A percentile compares a stretch with the other conserved stretches of the same genome.
Conservation (phyloP, 2,329 filamentous ascomycete species). For the Cryphonectria carpinicola region DNA sequence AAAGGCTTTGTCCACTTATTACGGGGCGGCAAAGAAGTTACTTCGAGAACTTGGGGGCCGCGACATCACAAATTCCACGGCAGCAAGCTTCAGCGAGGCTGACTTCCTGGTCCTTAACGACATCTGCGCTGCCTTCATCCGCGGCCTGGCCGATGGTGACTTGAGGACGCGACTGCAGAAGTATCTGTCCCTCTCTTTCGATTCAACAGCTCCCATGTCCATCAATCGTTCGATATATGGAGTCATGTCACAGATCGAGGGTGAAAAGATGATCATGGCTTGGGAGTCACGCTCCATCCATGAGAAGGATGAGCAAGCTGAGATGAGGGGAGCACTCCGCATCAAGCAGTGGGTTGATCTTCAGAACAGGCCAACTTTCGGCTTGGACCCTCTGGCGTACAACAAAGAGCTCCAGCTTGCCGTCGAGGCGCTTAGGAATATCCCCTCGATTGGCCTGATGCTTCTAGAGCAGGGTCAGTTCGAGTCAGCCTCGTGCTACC, state of each 20-base stretch:
- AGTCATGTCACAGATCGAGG: constrained; percentile 58
- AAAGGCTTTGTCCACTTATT: constrained; percentile 51
- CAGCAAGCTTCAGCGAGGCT: constrained; percentile 44
- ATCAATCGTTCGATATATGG: constrained; percentile 55
- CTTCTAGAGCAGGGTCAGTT: constrained; percentile 57
- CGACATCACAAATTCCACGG: constrained; percentile 55
- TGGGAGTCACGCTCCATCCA: constrained; percentile 46
- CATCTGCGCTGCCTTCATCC: constrained; percentile 57
- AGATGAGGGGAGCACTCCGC: constrained; percentile 42
- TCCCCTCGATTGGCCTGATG: constrained; percentile 57
- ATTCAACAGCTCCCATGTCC: constrained; percentile 33
- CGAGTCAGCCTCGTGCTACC: constrained; percentile 57
- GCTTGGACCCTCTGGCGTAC: constrained; percentile 52
- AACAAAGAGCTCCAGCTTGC: constrained; percentile 56
- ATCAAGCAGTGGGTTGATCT: constrained; percentile 52
- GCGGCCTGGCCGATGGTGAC: constrained; percentile 53
- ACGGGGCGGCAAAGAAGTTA: constrained; percentile 52
- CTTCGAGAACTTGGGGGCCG: constrained; percentile 53
- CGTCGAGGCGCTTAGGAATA: constrained; percentile 53
- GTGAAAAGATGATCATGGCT: constrained; percentile 55
- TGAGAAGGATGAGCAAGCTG: constrained; percentile 41
- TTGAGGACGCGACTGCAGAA: constrained; percentile 50
- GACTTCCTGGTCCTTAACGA: constrained; percentile 56
- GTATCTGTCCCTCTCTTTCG: constrained; percentile 53
- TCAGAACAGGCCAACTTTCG: constrained; percentile 45